These are phyloP conservation scores for Eucalyptus tenuipes DNA, from an alignment of 345 rosid species.

Conservation along the genomic window DNA sequence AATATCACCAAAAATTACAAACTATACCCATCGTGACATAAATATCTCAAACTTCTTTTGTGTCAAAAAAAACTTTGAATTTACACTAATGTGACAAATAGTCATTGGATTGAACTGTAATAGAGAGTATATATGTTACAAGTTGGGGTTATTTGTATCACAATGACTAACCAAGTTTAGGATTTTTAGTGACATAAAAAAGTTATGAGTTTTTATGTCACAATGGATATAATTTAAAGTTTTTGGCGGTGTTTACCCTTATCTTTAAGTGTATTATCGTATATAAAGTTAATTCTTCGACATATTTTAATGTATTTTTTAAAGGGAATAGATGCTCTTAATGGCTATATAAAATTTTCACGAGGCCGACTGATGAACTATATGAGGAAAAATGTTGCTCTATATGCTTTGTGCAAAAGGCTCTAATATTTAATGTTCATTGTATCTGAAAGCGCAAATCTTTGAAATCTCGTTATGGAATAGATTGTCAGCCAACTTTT, in stretches of 20 bases:
- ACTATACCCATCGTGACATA: no score
- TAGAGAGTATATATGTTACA: no score
- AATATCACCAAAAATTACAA: no score
- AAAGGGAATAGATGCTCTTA: neutral
- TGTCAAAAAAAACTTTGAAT: neutral
- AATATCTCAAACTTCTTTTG: no score
- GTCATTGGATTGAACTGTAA: no score
- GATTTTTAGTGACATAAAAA: neutral
- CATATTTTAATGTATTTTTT: accelerated
- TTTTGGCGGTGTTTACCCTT: accelerated
- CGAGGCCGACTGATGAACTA: accelerated
- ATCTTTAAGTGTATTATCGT: neutral
- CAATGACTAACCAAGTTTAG: no score
- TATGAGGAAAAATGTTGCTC: neutral
- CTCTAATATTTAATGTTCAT: neutral
- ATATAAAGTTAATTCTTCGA: neutral
- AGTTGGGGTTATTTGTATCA: neutral
- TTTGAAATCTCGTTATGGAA: neutral
- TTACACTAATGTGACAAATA: neutral
- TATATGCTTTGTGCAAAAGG: neutral
- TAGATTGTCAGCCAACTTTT: neutral
- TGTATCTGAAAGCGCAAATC: accelerated
- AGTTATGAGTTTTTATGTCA: no score
- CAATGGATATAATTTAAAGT: accelerated
- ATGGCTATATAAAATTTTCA: neutral